Evolutionary conservation across 2,329 filamentous ascomycete genomes (phyloP).

Genomic region (Teratosphaeria nubilosa): DNA sequence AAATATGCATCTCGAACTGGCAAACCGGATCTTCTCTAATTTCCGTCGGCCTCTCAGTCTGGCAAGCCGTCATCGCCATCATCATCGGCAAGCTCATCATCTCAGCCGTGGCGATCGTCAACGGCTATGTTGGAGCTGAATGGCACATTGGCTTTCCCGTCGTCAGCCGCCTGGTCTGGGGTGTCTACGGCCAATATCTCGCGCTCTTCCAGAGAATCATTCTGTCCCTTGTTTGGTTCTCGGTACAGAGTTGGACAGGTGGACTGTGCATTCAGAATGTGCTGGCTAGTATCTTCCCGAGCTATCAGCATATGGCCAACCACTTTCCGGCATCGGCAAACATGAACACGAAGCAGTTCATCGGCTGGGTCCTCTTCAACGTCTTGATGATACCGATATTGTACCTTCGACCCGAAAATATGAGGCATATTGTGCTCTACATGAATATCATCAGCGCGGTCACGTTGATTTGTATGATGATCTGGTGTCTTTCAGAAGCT

Average conservation of each 20-base stretch:
- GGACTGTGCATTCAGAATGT: conserved; percentile 44
- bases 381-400: conserved; percentile 37
- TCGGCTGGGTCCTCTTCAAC: conserved; percentile 36
- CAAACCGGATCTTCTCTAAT: conserved; percentile 29
- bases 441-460: conserved; percentile 40
- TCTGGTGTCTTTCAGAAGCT: conserved; percentile 50
- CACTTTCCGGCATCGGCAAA: conserved; percentile 37
- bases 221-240: conserved; percentile 40
- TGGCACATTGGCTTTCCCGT: conserved; percentile 36
- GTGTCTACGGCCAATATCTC: conserved; percentile 47
- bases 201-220: conserved; percentile 44
- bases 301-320: conserved; percentile 44
- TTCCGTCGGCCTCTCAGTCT: conserved; percentile 30
- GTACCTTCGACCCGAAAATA: conserved; percentile 34
- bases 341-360: conserved; percentile 37
- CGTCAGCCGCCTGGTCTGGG: conserved; percentile 45
- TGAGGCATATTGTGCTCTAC: conserved; percentile 26
- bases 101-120: conserved; percentile 49
- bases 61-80: conserved; percentile 32
- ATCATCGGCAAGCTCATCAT: conserved; percentile 40
- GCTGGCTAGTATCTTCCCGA: conserved; percentile 48
- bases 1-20: conserved; percentile 28
- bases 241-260: conserved; percentile 55
- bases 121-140: conserved; percentile 35
- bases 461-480: conserved; percentile 37